Conservation (phyloP, 768 basidiomycete species). For the Termitomyces sp. region DNA sequence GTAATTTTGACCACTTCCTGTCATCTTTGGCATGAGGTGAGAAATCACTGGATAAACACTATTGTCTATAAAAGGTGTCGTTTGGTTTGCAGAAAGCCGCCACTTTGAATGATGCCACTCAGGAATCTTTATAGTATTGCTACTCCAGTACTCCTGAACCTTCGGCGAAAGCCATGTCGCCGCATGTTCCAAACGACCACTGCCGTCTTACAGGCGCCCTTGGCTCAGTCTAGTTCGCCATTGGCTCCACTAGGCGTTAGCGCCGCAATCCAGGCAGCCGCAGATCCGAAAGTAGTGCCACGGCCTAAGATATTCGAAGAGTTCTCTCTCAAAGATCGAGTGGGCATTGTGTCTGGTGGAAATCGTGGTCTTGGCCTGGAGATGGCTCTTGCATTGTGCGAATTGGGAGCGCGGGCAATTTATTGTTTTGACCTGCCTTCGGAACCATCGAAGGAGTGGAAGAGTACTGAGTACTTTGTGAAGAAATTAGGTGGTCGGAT, state of each 20-base stretch:
- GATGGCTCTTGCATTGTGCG: slow-evolving; percentile 67
- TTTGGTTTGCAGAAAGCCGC: no score
- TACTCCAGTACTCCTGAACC: background rate
- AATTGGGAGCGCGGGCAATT: slow-evolving; percentile 62
- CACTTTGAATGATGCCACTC: background rate
- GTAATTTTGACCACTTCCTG: background rate
- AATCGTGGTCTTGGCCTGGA: slow-evolving; percentile 72
- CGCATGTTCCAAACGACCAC: background rate
- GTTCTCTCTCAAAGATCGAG: slow-evolving; percentile 49
- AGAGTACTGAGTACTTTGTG: slow-evolving; percentile 44
- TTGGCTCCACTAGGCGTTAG: slow-evolving; percentile 57
- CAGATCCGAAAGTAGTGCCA: slow-evolving; percentile 26
- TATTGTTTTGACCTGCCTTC: slow-evolving; percentile 62
- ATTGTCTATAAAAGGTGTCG: background rate
- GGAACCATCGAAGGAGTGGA: slow-evolving; percentile 52
- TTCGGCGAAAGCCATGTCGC: background rate
- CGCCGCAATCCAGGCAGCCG: slow-evolving; percentile 43
- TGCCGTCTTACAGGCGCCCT: background rate
- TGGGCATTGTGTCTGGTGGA: slow-evolving; percentile 57
- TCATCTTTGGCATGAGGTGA: background rate
- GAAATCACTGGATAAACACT: background rate
- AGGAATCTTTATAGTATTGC: background rate
- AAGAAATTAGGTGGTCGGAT: slow-evolving; percentile 32
- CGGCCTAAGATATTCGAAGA: slow-evolving; percentile 51
- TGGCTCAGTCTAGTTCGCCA: slow-evolving; percentile 38